phyloP scores from a whole-genome alignment of 2,329 filamentous ascomycete genomes.

The Byssothecium circinans region DNA sequence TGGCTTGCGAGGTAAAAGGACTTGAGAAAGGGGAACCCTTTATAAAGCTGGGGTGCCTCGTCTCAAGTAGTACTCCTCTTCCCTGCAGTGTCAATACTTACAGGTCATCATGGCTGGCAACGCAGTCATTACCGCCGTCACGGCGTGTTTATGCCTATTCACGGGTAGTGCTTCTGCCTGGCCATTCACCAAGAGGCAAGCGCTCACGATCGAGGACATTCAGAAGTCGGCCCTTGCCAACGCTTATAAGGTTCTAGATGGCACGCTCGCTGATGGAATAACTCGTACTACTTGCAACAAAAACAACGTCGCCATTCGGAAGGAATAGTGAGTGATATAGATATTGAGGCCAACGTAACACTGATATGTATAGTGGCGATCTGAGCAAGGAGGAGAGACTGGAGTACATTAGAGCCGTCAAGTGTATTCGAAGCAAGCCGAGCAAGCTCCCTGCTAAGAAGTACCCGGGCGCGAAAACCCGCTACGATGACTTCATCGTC shows the following conservation, averaged over 20 bases:
- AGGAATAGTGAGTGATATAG: constrained; percentile 46
- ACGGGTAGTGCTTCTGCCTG: constrained; percentile 17
- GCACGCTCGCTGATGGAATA: constrained; percentile 31
- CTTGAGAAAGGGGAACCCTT: not conserved
- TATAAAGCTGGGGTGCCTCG: constrained; percentile 16
- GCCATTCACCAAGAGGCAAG: constrained; percentile 24
- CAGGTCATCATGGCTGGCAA: constrained; percentile 23
- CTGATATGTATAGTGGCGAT: constrained; percentile 21
- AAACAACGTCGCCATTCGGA: constrained; percentile 45
- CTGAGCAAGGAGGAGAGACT: constrained; percentile 32
- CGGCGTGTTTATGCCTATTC: constrained; percentile 27
- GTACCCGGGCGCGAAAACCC: constrained; percentile 34
- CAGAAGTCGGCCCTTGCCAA: constrained; percentile 31
- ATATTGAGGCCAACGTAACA: not conserved
- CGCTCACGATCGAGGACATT: constrained; percentile 25
- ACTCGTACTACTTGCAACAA: constrained; percentile 40
- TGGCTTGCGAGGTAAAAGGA: not conserved
- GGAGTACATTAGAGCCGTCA: constrained; percentile 39
- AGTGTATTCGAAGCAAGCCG: constrained; percentile 32
- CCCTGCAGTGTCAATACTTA: not conserved
- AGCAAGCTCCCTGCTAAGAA: constrained; percentile 27
- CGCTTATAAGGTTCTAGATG: constrained; percentile 31
- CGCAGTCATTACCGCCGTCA: constrained; percentile 20
- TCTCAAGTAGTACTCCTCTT: not conserved
- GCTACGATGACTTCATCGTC: constrained; percentile 40